Evolutionary conservation across 345 rosid species (phyloP), one percentile per base, ranked within the genome.

Genomic region (Lenwebbia sp.): DNA sequence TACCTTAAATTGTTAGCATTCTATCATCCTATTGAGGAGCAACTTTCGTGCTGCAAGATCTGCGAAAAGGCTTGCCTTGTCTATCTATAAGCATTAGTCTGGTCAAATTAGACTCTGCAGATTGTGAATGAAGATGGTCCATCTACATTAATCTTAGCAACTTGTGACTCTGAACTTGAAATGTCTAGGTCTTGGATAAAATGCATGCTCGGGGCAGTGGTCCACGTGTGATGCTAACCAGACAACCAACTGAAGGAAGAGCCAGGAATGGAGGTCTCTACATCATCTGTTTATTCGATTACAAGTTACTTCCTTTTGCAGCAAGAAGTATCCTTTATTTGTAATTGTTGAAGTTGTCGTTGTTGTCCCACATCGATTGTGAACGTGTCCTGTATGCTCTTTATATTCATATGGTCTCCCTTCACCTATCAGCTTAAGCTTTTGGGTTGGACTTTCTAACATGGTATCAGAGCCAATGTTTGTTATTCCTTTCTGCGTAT

Each of bases 201-300:
- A 96, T 95, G 95, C 99, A 97, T 82, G 99, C 99, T 22, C 93
- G 99, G 92, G 99, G 99, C 54, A 93, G 84, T 87, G 99, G 99
- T 60, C 99, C 99, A 5, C 96, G 96, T 82, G 94, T 91, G 41
- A 90, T 96, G 96, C 89, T 97, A 85, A 96, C 99, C 33, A 93
- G 99, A 90, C 99, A 97, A 86, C 98, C 98, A 83, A 97, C 96
- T n/a, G 99, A 96, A 93, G 99, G 99, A 82, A 95, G 95, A 95
- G 95, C 99, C 85, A 88, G 92, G 89, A 97, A 94, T 90, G 99
- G 99, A 94, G 99, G 99, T 94, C 82, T 83, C 84, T 78, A 54
- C n/a, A 74, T 86, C 17, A 30, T 21, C 50, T n/a, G 26, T 82
- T 23, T 15, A 28, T 28, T 21, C 2, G 25, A 30, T 23, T 83